Conservation (phyloP, 2,329 filamentous ascomycete species). For the Coniosporium tulheliwenetii region DNA sequence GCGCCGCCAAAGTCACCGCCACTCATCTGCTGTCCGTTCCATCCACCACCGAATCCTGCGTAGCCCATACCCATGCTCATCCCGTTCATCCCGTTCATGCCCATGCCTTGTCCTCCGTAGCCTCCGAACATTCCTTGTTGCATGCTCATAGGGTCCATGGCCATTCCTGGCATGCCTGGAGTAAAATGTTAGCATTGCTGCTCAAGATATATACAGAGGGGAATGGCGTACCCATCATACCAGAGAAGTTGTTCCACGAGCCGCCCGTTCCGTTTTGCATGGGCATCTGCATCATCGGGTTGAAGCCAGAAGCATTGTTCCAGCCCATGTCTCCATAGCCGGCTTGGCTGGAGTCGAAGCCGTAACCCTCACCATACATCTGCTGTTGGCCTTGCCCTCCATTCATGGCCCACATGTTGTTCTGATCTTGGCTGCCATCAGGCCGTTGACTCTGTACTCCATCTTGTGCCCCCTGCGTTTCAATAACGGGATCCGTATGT, state of each 20-base stretch:
- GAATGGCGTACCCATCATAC: constrained; percentile 70
- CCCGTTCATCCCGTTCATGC: constrained; percentile 44
- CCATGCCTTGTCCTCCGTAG: constrained; percentile 59
- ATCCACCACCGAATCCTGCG: constrained; percentile 48
- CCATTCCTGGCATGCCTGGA: constrained; percentile 64
- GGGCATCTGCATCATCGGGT: constrained; percentile 52
- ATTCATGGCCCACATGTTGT: constrained; percentile 1
- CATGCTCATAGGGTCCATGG: constrained; percentile 68
- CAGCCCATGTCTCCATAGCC: constrained; percentile 45
- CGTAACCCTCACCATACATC: constrained; percentile 21
- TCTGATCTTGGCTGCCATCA: too few relatives aligned
- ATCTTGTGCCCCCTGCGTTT: too few relatives aligned
- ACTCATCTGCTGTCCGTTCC: constrained; percentile 51
- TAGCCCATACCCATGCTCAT: constrained; percentile 59
- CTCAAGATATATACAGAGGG: not conserved
- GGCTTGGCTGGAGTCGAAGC: constrained; percentile 25
- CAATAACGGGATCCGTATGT: too few relatives aligned
- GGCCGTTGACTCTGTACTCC: too few relatives aligned
- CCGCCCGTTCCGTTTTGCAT: constrained; percentile 33
- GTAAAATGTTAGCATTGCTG: constrained; percentile 10
- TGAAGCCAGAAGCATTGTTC: constrained; percentile 48
- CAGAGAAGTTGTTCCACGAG: constrained; percentile 67
- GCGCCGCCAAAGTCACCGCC: constrained; percentile 57
- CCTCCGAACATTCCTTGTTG: constrained; percentile 67
- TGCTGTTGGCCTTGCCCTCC: constrained; percentile 11